Evolutionary conservation across 2,329 filamentous ascomycete species (phyloP).

Genomic region (Xylogone sp.): DNA sequence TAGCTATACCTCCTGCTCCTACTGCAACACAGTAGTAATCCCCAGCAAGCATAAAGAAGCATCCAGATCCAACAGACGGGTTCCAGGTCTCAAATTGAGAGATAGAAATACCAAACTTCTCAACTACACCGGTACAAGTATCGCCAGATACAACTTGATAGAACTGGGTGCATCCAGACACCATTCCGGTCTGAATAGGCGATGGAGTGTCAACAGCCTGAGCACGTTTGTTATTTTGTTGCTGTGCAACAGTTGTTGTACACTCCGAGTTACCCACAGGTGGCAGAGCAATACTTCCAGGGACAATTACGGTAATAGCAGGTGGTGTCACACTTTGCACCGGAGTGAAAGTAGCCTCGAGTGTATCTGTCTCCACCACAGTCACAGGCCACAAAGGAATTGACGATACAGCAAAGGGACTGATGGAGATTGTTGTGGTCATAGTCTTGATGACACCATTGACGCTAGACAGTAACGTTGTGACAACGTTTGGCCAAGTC

Average conservation of each 20-base stretch:
- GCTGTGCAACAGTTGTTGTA: neutral
- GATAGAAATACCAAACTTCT: no score
- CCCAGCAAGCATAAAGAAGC: no score
- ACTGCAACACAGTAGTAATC: no score
- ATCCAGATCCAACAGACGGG: no score
- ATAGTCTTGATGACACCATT: neutral
- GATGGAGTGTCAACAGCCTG: neutral
- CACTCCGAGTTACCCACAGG: neutral
- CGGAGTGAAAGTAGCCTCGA: constrained; percentile 15
- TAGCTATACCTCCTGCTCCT: no score
- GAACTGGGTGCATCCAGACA: neutral
- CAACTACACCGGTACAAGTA: neutral
- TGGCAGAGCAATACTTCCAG: neutral
- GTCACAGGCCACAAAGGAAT: constrained; percentile 26
- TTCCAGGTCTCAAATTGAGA: no score
- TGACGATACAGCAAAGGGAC: constrained; percentile 3
- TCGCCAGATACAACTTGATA: neutral
- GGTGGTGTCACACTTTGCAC: constrained; percentile 9
- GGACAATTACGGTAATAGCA: constrained; percentile 1
- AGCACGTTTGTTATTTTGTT: no score
- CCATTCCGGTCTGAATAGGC: neutral
- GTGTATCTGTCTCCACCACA: constrained; percentile 20
- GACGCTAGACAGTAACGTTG: constrained; percentile 1
- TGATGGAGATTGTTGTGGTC: constrained; percentile 2
- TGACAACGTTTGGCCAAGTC: constrained; percentile 1